Percentiles rank a stretch among this genome's conserved stretches.
phyloP scores from a whole-genome alignment of 768 basidiomycete genomes.

The Melanogaster broomeanus region DNA sequence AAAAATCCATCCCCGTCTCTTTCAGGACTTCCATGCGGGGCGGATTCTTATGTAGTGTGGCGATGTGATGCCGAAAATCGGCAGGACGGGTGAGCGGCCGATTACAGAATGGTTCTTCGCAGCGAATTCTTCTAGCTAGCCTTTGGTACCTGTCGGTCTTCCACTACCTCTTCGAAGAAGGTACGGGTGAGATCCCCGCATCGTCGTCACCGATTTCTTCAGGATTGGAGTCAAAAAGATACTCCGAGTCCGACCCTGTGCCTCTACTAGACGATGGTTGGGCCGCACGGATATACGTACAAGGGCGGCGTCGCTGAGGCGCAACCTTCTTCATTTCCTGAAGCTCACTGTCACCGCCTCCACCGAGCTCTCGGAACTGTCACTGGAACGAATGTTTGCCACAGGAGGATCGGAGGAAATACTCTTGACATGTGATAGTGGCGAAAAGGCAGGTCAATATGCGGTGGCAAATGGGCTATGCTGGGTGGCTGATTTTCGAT shows the following conservation, averaged over 20 bases:
- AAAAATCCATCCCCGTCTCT: neutral
- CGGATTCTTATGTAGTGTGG: neutral
- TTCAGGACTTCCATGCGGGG: neutral
- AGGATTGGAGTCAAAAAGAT: neutral
- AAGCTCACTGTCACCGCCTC: neutral
- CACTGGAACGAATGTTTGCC: neutral
- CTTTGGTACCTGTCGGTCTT: neutral
- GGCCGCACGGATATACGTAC: neutral
- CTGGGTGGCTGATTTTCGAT: neutral
- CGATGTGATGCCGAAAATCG: slow-evolving; percentile 1
- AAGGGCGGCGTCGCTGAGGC: neutral
- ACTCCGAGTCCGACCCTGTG: neutral
- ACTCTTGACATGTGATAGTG: neutral
- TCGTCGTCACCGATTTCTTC: neutral
- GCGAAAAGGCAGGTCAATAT: neutral
- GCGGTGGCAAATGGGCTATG: neutral
- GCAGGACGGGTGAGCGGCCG: neutral
- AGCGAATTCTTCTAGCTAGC: neutral
- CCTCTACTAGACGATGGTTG: neutral
- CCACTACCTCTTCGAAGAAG: neutral
- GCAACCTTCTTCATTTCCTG: neutral
- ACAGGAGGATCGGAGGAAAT: neutral
- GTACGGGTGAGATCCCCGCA: neutral
- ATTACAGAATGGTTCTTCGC: neutral
- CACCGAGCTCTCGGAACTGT: neutral